Percentiles rank a stretch among this genome's conserved stretches.
Evolutionary conservation across 108 stramenopile species (phyloP).

Genomic region (Cyclotella cryptica): DNA sequence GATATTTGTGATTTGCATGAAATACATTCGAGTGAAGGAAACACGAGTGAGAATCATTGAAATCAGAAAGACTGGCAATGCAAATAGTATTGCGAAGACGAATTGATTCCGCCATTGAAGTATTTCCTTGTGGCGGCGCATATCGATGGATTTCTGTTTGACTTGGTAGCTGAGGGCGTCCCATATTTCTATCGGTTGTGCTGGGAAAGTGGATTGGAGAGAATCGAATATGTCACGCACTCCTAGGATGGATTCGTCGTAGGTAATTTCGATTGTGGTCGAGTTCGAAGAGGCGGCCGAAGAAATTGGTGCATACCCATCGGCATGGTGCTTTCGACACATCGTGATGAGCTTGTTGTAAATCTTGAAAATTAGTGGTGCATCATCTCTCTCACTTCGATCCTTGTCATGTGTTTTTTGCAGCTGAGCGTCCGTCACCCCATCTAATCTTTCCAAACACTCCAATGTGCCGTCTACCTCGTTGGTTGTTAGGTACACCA

Average conservation of each 20-base stretch:
- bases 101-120: constrained; percentile 51
- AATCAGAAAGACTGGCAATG: constrained; percentile 61
- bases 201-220: constrained; percentile 19
- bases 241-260: constrained; percentile 39
- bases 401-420: neutral
- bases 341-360: neutral
- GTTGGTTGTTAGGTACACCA: constrained; percentile 19
- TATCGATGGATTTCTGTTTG: constrained; percentile 53
- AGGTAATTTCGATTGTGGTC: constrained; percentile 49
- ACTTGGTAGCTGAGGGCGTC: constrained; percentile 51
- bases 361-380: neutral
- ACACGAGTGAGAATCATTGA: constrained; percentile 56
- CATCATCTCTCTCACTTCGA: neutral
- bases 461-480: neutral
- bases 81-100: constrained; percentile 53
- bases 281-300: constrained; percentile 1
- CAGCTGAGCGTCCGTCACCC: neutral
- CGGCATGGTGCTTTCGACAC: neutral
- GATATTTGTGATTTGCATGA: constrained; percentile 12
- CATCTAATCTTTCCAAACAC: neutral
- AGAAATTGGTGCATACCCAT: constrained; percentile 26
- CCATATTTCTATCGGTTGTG: constrained; percentile 26
- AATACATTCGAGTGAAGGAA: constrained; percentile 30
- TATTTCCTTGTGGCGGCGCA: constrained; percentile 52
- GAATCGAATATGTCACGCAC: constrained; percentile 46